Percentiles rank a stretch among this genome's conserved stretches.
phyloP scores from a whole-genome alignment of 1,284 basidiomycete species.

The Melanopsichium pennsylvanicum region DNA sequence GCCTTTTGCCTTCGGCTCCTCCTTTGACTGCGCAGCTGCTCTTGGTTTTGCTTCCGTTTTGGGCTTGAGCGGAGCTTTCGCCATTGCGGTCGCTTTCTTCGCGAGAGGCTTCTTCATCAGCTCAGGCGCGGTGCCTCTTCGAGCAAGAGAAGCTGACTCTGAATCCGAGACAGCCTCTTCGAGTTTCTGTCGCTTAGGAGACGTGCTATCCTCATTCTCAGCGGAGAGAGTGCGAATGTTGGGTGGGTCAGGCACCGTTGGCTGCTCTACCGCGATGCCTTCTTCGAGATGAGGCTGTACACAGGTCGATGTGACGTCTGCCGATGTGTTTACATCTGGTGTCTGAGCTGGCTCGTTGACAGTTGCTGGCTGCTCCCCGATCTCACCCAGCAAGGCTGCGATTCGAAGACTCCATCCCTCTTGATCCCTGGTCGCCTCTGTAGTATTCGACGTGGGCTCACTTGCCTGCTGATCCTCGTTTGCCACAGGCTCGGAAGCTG shows the following conservation, averaged over 20 bases:
- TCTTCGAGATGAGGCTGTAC: background rate
- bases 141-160: background rate
- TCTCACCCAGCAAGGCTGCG: background rate
- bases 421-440: background rate
- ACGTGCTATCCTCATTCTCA: background rate
- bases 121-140: too few relatives aligned
- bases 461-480: background rate
- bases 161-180: background rate
- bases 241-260: background rate
- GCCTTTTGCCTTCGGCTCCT: slow-evolving; percentile 7
- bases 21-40: slow-evolving; percentile 3
- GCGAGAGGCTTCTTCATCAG: background rate
- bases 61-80: slow-evolving; percentile 1
- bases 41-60: slow-evolving; percentile 1
- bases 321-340: background rate
- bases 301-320: background rate
- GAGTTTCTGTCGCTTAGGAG: slow-evolving; percentile 10
- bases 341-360: background rate
- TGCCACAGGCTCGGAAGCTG: background rate
- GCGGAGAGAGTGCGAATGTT: background rate
- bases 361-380: background rate
- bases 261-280: background rate
- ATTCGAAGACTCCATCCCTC: slow-evolving; percentile 1
- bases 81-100: background rate
- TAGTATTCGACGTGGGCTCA: background rate